Evolutionary conservation across 1,284 basidiomycete genomes (phyloP).

Genomic region (Exobasidium cylindrosporum): DNA sequence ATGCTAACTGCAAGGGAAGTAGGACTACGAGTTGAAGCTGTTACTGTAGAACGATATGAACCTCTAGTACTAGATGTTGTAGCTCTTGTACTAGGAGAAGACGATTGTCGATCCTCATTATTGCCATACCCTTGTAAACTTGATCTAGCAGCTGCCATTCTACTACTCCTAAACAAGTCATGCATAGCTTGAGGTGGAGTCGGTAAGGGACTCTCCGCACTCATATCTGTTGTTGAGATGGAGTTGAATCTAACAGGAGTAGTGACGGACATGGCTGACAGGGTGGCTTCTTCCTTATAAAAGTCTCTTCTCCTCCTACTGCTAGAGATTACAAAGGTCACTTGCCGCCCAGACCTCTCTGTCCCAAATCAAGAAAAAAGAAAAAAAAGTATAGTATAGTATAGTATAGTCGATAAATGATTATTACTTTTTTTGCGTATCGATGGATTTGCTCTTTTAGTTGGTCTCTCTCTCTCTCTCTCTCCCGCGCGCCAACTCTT

Average conservation of each 20-base stretch:
- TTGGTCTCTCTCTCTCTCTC: no score
- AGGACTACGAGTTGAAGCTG: neutral
- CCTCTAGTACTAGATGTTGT: neutral
- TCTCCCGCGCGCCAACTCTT: no score
- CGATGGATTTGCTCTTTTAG: no score
- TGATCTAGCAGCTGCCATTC: neutral
- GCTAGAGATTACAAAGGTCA: no score
- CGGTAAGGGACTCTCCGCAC: neutral
- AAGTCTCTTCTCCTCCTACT: no score
- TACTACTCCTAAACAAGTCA: neutral
- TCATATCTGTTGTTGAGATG: constrained; percentile 1
- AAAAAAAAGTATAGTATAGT: no score
- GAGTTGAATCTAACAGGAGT: neutral
- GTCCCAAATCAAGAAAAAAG: no score
- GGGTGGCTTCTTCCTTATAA: no score
- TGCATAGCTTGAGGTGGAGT: constrained; percentile 1
- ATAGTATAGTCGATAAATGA: no score
- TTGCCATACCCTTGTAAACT: neutral
- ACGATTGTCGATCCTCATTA: neutral
- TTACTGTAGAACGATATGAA: neutral
- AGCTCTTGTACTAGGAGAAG: neutral
- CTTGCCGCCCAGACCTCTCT: no score
- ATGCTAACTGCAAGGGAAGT: constrained; percentile 2
- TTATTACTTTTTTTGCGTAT: no score
- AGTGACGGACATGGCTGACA: neutral